Evolutionary conservation across 1,284 basidiomycete genomes (phyloP).

Genomic region (Erythrobasidium hasegawianum): DNA sequence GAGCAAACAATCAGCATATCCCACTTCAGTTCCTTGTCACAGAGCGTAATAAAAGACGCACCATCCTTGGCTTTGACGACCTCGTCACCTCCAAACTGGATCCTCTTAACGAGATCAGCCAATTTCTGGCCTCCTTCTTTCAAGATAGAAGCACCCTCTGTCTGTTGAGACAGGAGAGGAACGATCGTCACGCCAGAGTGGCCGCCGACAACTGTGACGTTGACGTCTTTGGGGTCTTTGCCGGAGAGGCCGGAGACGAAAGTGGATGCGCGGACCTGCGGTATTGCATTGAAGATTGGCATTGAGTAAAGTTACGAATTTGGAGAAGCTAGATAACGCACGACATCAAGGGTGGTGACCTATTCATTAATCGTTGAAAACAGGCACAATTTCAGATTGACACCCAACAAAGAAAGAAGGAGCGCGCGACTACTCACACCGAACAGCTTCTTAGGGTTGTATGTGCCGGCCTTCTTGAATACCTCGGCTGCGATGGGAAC

Average conservation of each 20-base stretch:
- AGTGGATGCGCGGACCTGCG: constrained; percentile 63
- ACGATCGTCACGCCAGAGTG: constrained; percentile 96
- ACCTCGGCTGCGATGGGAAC: constrained; percentile 95
- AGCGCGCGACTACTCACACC: background rate
- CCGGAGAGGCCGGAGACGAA: constrained; percentile 77
- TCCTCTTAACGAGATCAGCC: constrained; percentile 70
- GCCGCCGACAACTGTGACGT: constrained; percentile 87
- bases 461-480: constrained; percentile 88
- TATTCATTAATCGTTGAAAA: constrained; percentile 46
- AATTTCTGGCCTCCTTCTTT: constrained; percentile 62
- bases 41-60: background rate
- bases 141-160: constrained; percentile 58
- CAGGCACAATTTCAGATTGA: background rate
- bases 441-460: constrained; percentile 67
- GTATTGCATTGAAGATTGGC: too few species aligned
- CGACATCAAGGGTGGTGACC: constrained; percentile 96
- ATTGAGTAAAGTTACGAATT: too few species aligned
- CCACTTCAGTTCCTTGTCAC: background rate
- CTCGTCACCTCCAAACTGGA: constrained; percentile 90
- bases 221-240: constrained; percentile 60
- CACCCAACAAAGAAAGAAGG: background rate
- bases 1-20: background rate
- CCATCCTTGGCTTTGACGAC: constrained; percentile 86
- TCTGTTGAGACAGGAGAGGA: constrained; percentile 81
- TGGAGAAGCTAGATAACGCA: too few species aligned